phyloP scores from a whole-genome alignment of 1,284 basidiomycete genomes.

The Ceratobasidium sp. region DNA sequence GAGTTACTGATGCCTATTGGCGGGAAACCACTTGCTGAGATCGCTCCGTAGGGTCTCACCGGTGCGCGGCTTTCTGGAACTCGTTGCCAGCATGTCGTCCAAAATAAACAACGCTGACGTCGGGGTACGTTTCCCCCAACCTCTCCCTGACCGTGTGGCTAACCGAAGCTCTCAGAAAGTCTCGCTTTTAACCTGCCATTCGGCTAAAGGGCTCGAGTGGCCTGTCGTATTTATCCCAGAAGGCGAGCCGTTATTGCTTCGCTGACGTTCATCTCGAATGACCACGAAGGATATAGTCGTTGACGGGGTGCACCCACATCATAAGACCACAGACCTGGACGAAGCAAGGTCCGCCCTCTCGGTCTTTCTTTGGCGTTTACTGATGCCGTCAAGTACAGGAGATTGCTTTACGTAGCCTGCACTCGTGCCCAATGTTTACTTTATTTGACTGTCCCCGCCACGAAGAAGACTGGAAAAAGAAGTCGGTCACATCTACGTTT shows the following conservation, averaged over 20 bases:
- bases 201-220: slow-evolving; percentile 94
- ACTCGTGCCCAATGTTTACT: slow-evolving; percentile 86
- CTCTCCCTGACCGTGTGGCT: not conserved
- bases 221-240: slow-evolving; percentile 86
- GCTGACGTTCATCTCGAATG: not conserved
- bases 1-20: no score
- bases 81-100: not conserved
- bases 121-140: slow-evolving; percentile 21
- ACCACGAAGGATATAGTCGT: slow-evolving; percentile 65
- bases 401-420: slow-evolving; percentile 90
- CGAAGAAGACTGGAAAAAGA: slow-evolving; percentile 50
- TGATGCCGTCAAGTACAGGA: slow-evolving; percentile 59
- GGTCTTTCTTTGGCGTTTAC: not conserved
- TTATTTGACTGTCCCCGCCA: slow-evolving; percentile 65
- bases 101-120: not conserved
- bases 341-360: slow-evolving; percentile 76
- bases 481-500: slow-evolving; percentile 44
- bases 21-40: not conserved
- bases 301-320: slow-evolving; percentile 82
- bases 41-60: not conserved
- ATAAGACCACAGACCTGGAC: slow-evolving; percentile 79
- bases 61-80: slow-evolving; percentile 1
- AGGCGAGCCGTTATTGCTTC: slow-evolving; percentile 58
- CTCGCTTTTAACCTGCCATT: slow-evolving; percentile 85
- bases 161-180: slow-evolving; percentile 69